A percentile compares a stretch with the other conserved stretches of the same genome.
Conservation (phyloP, 306 rosid species). For the Rubus parviflorus region DNA sequence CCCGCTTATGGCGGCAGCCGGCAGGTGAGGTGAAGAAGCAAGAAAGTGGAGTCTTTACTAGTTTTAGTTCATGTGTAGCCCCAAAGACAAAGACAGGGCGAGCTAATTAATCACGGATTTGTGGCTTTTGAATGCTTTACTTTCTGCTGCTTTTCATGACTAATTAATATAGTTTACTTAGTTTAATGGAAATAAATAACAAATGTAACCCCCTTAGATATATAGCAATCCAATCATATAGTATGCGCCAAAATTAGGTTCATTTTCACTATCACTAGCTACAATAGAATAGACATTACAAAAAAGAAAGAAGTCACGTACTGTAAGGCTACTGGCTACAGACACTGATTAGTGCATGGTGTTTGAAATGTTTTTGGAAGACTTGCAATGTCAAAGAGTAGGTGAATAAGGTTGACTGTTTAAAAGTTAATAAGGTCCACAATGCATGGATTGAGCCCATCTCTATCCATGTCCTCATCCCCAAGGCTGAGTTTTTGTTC, state of each 20-base stretch:
- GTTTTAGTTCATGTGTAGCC: not conserved
- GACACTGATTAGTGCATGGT: not conserved
- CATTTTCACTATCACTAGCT: not conserved
- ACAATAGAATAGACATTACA: not conserved
- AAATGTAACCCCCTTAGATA: not conserved
- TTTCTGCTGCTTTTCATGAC: not conserved
- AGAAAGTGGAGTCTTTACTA: not conserved
- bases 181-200: not conserved
- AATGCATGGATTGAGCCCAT: not conserved
- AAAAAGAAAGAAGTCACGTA: not conserved
- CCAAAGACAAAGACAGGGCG: not conserved
- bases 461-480: not conserved
- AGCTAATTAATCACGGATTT: slow-evolving; percentile 20
- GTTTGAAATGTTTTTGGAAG: not conserved
- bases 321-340: not conserved
- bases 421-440: not conserved
- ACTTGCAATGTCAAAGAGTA: not conserved
- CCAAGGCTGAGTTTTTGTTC: not conserved
- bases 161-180: not conserved
- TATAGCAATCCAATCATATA: slow-evolving; percentile 6
- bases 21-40: not conserved
- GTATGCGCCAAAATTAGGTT: not conserved
- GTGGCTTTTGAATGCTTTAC: slow-evolving; percentile 11
- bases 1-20: not conserved
- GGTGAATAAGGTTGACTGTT: not conserved